phyloP scores from a whole-genome alignment of 1,284 basidiomycete species.

The Cryptococcus neoformans region DNA sequence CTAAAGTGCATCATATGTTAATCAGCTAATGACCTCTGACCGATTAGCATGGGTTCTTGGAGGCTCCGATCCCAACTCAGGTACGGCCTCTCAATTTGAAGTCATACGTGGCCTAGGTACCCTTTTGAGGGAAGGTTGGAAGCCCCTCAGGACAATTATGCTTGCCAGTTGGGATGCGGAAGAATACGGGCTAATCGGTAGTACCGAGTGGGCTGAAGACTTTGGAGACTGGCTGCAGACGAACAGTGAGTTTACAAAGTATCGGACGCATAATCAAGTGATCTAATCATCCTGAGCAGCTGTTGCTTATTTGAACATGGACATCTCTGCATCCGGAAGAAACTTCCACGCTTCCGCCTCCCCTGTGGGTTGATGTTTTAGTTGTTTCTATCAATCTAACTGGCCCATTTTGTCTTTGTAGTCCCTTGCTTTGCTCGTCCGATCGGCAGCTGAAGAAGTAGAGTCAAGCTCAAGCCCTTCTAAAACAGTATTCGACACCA shows the following conservation, averaged over 20 bases:
- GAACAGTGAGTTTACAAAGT: conserved; percentile 52
- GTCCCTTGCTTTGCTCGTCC: conserved; percentile 73
- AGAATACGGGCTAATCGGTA: conserved; percentile 85
- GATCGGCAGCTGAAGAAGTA: conserved; percentile 62
- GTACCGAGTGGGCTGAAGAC: conserved; percentile 87
- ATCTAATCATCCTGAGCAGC: conserved; percentile 10
- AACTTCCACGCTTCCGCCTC: conserved; percentile 53
- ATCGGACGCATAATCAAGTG: conserved; percentile 18
- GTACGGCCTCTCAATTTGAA: conserved; percentile 81
- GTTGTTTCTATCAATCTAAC: not conserved
- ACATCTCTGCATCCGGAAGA: conserved; percentile 67
- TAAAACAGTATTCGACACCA: conserved; percentile 46
- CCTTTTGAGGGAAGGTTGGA: conserved; percentile 75
- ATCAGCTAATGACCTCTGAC: conserved; percentile 27
- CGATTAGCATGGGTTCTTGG: conserved; percentile 61
- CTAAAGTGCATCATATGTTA: not conserved
- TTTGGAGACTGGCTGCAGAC: conserved; percentile 74
- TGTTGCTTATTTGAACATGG: conserved; percentile 81
- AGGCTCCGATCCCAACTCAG: conserved; percentile 79
- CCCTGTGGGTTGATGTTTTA: conserved; percentile 32
- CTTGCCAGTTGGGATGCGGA: conserved; percentile 92
- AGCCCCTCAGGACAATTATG: conserved; percentile 80
- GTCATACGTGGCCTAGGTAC: conserved; percentile 76
- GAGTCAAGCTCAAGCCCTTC: conserved; percentile 54
- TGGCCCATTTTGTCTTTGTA: conserved; percentile 52